These are phyloP conservation scores for Yarrowia sp. DNA, from an alignment of 805 yeast species.

Conservation along the genomic window DNA sequence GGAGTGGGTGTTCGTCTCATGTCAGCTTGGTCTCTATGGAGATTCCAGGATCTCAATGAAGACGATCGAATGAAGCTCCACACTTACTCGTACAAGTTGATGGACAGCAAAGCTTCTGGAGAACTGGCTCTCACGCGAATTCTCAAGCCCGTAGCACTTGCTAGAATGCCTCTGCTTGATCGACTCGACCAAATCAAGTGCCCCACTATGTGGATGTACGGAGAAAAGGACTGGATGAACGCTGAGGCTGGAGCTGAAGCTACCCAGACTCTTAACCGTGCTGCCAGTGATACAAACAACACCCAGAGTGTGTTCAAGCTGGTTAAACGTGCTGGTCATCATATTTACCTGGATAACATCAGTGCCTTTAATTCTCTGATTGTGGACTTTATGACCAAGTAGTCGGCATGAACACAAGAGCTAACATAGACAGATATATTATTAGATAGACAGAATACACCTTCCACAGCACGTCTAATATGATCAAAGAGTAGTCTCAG, in stretches of 20 bases:
- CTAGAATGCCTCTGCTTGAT: conserved; percentile 65
- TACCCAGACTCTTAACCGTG: conserved; percentile 31
- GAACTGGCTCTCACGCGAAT: conserved; percentile 83
- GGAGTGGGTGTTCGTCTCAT: conserved; percentile 49
- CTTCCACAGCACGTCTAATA: too few relatives aligned
- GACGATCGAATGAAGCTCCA: conserved; percentile 59
- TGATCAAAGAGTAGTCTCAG: too few relatives aligned
- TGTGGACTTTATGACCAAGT: conserved; percentile 41
- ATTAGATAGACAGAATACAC: too few relatives aligned
- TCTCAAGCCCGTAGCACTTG: conserved; percentile 86
- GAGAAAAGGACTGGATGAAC: conserved; percentile 72
- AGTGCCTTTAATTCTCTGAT: conserved; percentile 51
- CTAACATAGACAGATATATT: background rate
- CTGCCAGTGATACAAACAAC: background rate
- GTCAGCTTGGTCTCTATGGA: conserved; percentile 80
- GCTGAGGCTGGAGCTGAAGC: conserved; percentile 43
- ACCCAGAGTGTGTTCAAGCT: conserved; percentile 36
- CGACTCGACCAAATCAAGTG: conserved; percentile 50
- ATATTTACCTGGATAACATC: conserved; percentile 63
- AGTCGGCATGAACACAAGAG: too few relatives aligned
- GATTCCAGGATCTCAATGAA: conserved; percentile 59
- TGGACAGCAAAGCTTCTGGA: conserved; percentile 83
- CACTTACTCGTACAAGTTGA: conserved; percentile 74
- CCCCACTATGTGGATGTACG: conserved; percentile 80
- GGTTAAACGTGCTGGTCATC: conserved; percentile 65